phyloP scores from a whole-genome alignment of 192 early-diverging fungal species.

The Mortierella antarctica region DNA sequence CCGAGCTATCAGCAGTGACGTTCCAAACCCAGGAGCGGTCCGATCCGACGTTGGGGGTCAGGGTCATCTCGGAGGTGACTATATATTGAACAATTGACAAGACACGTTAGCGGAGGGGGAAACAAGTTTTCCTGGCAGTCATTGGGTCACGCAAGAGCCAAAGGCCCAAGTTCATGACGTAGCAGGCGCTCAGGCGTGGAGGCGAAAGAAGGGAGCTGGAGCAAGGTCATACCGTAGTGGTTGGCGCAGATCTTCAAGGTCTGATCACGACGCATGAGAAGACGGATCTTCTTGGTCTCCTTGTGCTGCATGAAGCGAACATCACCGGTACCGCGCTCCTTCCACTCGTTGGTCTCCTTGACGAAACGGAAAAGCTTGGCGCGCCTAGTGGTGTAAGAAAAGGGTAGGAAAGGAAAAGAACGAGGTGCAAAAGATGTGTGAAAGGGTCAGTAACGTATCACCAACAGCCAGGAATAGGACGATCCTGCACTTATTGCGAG shows the following conservation, averaged over 20 bases:
- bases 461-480: neutral
- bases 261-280: slow-evolving; percentile 99
- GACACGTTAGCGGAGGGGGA: neutral
- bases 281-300: slow-evolving; percentile 85
- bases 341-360: slow-evolving; percentile 93
- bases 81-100: neutral
- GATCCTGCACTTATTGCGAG: neutral
- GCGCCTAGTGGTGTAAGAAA: slow-evolving; percentile 67
- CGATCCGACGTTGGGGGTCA: slow-evolving; percentile 95
- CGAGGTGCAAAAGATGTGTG: too few species aligned
- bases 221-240: slow-evolving; percentile 77
- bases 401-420: slow-evolving; percentile 9
- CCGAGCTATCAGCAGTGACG: slow-evolving; percentile 89
- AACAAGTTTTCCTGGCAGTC: neutral
- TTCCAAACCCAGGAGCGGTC: slow-evolving; percentile 99
- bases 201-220: neutral
- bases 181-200: neutral
- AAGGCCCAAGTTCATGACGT: neutral
- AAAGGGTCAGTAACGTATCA: neutral
- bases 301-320: slow-evolving; percentile 97
- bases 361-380: slow-evolving; percentile 99
- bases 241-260: slow-evolving; percentile 99
- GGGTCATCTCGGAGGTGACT: slow-evolving; percentile 86
- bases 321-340: slow-evolving; percentile 99
- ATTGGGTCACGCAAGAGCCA: neutral